Percentiles rank a stretch among this genome's conserved stretches.
These are phyloP conservation scores for Leccinum disarticulatum DNA, from an alignment of 768 basidiomycete genomes.

Conservation along the genomic window DNA sequence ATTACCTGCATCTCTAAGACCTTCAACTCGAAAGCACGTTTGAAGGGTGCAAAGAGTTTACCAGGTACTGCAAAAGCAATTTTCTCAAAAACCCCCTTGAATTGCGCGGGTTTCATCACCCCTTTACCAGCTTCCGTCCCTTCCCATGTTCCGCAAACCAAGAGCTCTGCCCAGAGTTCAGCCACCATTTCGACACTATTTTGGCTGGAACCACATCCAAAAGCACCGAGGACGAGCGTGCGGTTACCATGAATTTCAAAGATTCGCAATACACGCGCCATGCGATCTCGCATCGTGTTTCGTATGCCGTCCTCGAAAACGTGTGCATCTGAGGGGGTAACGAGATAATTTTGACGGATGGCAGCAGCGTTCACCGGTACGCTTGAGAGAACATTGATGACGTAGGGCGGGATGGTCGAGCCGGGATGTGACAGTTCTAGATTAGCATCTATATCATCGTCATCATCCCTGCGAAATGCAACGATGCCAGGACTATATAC, in stretches of 20 bases:
- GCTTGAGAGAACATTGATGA: slow-evolving; percentile 40
- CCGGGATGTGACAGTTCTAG: slow-evolving; percentile 7
- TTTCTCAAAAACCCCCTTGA: slow-evolving; percentile 41
- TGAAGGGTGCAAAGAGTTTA: slow-evolving; percentile 37
- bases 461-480: slow-evolving; percentile 42
- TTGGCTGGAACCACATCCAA: slow-evolving; percentile 44
- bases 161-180: slow-evolving; percentile 46
- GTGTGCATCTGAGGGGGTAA: slow-evolving; percentile 33
- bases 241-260: slow-evolving; percentile 43
- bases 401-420: slow-evolving; percentile 39
- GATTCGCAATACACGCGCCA: slow-evolving; percentile 45
- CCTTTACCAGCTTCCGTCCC: slow-evolving; percentile 20
- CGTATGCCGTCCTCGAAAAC: slow-evolving; percentile 41
- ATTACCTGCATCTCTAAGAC: slow-evolving; percentile 39
- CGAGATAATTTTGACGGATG: slow-evolving; percentile 38
- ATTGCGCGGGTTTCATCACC: slow-evolving; percentile 30
- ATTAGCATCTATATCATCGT: slow-evolving; percentile 20
- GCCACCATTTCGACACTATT: slow-evolving; percentile 44
- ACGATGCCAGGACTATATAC: slow-evolving; percentile 46
- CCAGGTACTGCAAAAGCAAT: slow-evolving; percentile 45
- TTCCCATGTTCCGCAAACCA: slow-evolving; percentile 36
- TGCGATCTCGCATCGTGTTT: slow-evolving; percentile 45
- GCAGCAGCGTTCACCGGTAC: slow-evolving; percentile 45
- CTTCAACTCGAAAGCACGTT: slow-evolving; percentile 40
- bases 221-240: slow-evolving; percentile 43